Evolutionary conservation across 495 filamentous ascomycete genomes (phyloP).

Genomic region (Aspergillus bridgeri): DNA sequence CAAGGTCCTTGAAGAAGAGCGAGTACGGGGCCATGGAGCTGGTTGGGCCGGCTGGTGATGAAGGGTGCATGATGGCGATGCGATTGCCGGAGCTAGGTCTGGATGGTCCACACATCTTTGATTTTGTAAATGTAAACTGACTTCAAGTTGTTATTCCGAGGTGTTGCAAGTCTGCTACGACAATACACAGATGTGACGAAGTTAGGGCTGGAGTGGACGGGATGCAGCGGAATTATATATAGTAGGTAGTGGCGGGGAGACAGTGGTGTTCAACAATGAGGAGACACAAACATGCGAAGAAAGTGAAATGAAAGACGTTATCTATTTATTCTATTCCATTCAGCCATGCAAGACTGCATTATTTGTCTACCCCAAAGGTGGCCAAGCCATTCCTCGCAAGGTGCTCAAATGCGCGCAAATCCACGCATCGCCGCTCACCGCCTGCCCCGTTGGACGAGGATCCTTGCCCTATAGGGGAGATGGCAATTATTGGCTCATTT

Average conservation of each 20-base stretch:
- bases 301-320: background rate
- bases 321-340: background rate
- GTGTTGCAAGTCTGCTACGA: too few species aligned
- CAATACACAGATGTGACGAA: background rate
- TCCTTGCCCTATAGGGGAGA: too few species aligned
- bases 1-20: conserved; percentile 33
- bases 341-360: background rate
- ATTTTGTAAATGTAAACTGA: background rate
- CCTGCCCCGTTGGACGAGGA: background rate
- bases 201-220: background rate
- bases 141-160: background rate
- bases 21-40: conserved; percentile 25
- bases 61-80: conserved; percentile 31
- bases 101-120: conserved; percentile 13
- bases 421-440: background rate
- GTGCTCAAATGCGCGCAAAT: conserved; percentile 19
- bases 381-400: background rate
- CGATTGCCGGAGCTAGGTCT: conserved; percentile 17
- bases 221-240: background rate
- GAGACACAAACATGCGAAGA: background rate
- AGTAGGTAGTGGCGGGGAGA: background rate
- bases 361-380: conserved; percentile 1
- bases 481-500: too few species aligned
- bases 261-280: background rate
- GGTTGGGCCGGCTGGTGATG: conserved; percentile 17